These are phyloP conservation scores for Acrocalymma vagum DNA, from an alignment of 2,329 filamentous ascomycete genomes.

Conservation along the genomic window DNA sequence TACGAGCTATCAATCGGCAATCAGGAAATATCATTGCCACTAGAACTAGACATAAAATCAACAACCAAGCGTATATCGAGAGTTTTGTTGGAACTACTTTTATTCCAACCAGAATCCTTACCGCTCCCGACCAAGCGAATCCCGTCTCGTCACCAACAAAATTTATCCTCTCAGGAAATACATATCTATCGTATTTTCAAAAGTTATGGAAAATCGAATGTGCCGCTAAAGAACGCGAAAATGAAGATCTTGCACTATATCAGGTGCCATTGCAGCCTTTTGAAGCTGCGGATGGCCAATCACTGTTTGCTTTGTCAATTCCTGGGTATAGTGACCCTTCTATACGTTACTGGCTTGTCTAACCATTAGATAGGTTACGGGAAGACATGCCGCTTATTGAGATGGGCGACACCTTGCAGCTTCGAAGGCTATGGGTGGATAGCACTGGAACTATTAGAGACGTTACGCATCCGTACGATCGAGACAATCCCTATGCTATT, in stretches of 20 bases:
- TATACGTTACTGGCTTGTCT: too few species aligned
- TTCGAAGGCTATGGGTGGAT: constrained; percentile 39
- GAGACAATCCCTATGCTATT: too few species aligned
- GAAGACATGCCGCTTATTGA: constrained; percentile 42
- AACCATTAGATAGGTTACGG: too few species aligned
- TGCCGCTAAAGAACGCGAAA: constrained; percentile 22
- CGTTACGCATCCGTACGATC: constrained; percentile 8
- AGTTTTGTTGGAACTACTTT: constrained; percentile 31
- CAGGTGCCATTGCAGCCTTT: constrained; percentile 15
- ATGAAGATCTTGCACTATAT: constrained; percentile 30
- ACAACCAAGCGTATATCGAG: constrained; percentile 20
- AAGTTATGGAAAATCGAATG: constrained; percentile 22
- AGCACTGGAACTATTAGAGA: constrained; percentile 12
- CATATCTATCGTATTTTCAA: constrained; percentile 26
- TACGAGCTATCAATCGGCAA: constrained; percentile 25
- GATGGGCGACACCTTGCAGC: constrained; percentile 39
- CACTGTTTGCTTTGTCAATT: constrained; percentile 26
- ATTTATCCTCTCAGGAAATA: constrained; percentile 10
- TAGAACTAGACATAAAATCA: constrained; percentile 19
- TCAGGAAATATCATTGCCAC: constrained; percentile 10
- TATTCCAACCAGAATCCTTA: constrained; percentile 7
- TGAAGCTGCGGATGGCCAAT: neutral
- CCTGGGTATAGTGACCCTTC: too few species aligned
- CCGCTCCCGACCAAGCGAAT: neutral
- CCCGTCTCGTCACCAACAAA: neutral